A percentile compares a stretch with the other conserved stretches of the same genome.
These are phyloP conservation scores for Paraphoma sp. DNA, from an alignment of 2,329 filamentous ascomycete species.

Conservation along the genomic window DNA sequence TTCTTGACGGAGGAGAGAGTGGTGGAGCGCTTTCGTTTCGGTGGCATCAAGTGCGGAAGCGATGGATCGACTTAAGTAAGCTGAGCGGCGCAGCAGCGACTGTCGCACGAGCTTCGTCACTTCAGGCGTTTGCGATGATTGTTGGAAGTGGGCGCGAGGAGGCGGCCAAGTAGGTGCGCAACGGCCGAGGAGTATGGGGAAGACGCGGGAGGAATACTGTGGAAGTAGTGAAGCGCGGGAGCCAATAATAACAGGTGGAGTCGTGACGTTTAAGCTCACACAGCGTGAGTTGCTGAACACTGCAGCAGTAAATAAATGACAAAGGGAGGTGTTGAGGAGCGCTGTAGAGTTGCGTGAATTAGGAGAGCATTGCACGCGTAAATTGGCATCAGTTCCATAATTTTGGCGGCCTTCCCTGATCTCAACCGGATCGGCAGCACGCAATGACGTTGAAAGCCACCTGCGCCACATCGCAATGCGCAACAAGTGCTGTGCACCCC, in stretches of 20 bases:
- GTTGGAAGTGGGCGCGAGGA: slow-evolving; percentile 1
- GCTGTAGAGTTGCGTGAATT: slow-evolving; percentile 5
- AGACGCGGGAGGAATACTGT: slow-evolving; percentile 19
- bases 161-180: background rate
- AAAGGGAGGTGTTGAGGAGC: background rate
- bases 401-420: slow-evolving; percentile 32
- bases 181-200: slow-evolving; percentile 4
- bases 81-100: background rate
- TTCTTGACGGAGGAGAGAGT: slow-evolving; percentile 59
- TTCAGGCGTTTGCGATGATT: background rate
- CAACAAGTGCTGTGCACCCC: slow-evolving; percentile 6
- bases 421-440: slow-evolving; percentile 27
- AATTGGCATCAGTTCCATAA: slow-evolving; percentile 25
- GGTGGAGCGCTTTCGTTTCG: slow-evolving; percentile 81
- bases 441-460: slow-evolving; percentile 26
- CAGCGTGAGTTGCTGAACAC: slow-evolving; percentile 1
- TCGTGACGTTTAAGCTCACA: slow-evolving; percentile 6
- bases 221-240: slow-evolving; percentile 7
- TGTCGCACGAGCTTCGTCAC: background rate
- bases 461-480: slow-evolving; percentile 16
- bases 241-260: slow-evolving; percentile 10
- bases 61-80: background rate
- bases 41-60: slow-evolving; percentile 36
- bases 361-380: slow-evolving; percentile 18
- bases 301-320: slow-evolving; percentile 1